Conservation (phyloP, 257 asterid genomes). For the Solanum habrochaites region DNA sequence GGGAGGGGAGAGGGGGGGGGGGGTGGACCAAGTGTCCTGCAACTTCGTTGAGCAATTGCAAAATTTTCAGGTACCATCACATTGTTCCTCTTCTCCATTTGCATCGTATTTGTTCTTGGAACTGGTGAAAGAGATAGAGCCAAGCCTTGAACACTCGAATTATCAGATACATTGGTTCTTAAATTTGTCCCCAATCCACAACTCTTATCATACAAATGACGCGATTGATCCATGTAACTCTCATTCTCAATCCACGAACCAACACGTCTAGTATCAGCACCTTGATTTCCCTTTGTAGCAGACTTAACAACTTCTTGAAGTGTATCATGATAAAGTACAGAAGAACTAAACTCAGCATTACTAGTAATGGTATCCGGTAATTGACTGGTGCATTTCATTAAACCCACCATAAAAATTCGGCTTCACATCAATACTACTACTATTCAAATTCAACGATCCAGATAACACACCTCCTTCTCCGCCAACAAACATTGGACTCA, state of each 20-base stretch:
- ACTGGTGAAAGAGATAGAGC: conserved; percentile 50
- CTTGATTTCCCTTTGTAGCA: conserved; percentile 11
- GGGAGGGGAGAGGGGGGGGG: too few relatives aligned
- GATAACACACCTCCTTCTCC: conserved; percentile 1
- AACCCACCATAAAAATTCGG: conserved; percentile 13
- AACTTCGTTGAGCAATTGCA: conserved; percentile 18
- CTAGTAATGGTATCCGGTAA: neutral
- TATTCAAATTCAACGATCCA: conserved; percentile 9
- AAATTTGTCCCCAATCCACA: conserved; percentile 4
- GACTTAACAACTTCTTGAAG: conserved; percentile 32
- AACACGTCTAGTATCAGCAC: neutral
- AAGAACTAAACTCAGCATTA: neutral
- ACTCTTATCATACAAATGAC: neutral
- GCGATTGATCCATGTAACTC: conserved; percentile 16
- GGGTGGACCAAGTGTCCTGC: conserved; percentile 76
- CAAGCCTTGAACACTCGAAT: conserved; percentile 33
- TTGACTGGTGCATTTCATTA: conserved; percentile 11
- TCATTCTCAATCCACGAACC: conserved; percentile 17
- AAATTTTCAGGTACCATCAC: conserved; percentile 4
- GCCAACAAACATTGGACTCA: conserved; percentile 17
- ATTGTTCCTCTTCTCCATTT: neutral
- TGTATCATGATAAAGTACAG: conserved; percentile 15
- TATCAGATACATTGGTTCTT: neutral
- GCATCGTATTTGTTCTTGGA: conserved; percentile 22
- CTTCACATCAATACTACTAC: conserved; percentile 6